Conservation (phyloP, 108 stramenopile genomes). For the Fragilaria crotonensis region DNA sequence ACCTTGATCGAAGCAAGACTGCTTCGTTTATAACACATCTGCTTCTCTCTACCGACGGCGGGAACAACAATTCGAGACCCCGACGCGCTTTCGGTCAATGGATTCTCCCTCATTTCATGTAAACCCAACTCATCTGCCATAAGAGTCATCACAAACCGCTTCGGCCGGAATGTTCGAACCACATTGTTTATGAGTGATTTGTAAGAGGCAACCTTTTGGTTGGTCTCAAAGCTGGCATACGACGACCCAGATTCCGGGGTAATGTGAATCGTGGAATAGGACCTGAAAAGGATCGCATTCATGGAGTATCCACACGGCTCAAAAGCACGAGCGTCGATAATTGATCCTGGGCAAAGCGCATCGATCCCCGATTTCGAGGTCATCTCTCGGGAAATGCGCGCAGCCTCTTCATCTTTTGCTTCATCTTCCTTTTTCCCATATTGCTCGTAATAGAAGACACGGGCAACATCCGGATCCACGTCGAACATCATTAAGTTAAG, state of each 20-base stretch:
- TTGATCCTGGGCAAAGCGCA: slow-evolving; percentile 89
- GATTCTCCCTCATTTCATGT: slow-evolving; percentile 72
- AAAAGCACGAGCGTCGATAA: slow-evolving; percentile 90
- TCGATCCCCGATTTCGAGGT: slow-evolving; percentile 79
- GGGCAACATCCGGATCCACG: slow-evolving; percentile 85
- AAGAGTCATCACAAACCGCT: slow-evolving; percentile 96
- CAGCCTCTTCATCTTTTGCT: slow-evolving; percentile 72
- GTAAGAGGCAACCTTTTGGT: slow-evolving; percentile 84
- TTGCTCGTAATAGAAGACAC: slow-evolving; percentile 78
- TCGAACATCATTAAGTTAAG: slow-evolving; percentile 99
- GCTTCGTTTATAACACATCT: slow-evolving; percentile 67
- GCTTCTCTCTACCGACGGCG: slow-evolving; percentile 2
- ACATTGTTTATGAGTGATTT: slow-evolving; percentile 92
- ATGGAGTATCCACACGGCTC: slow-evolving; percentile 98
- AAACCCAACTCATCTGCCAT: slow-evolving; percentile 98
- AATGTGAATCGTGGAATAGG: slow-evolving; percentile 99
- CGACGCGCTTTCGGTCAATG: slow-evolving; percentile 39
- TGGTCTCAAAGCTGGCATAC: slow-evolving; percentile 99
- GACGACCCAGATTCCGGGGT: slow-evolving; percentile 95
- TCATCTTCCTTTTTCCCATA: slow-evolving; percentile 58
- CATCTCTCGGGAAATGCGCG: slow-evolving; percentile 70
- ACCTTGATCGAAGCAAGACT: slow-evolving; percentile 76
- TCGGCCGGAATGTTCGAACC: slow-evolving; percentile 90
- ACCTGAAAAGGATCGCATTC: slow-evolving; percentile 96
- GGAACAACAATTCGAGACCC: slow-evolving; percentile 61